Base-by-base conservation (phyloP, 164 flowering plant genomes). In the Stephania japonica region DNA sequence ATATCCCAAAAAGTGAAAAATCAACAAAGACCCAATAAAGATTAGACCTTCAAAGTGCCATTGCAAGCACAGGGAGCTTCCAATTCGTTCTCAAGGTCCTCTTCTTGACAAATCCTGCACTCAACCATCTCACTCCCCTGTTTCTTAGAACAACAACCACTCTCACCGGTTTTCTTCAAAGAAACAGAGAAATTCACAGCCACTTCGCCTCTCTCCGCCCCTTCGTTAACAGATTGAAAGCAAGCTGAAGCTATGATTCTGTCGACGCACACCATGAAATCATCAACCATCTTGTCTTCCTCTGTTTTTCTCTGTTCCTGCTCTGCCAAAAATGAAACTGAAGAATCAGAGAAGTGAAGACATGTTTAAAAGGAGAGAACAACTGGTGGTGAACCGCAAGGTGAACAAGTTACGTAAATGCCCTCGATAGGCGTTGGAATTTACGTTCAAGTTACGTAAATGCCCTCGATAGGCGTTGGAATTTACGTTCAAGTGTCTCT, bases 101-200 rank as follows among this genome's bases (percentile, higher is more conserved):
- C 94, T 70, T 90, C 94, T 68, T 90, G 94, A 72, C 91, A 90
- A 69, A 88, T 90, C 71, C 89, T 84, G 70, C 94, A 90, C 83
- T 90, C 94, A n/a, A 83, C 79, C 78, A 83, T 71, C 66, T 70
- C 77, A 64, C 74, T 75, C 67, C 74, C 75, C 56, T 65, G 65
- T 49, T 71, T 78, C 65, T 77, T 72, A 3, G 79, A 78, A 68
- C 73, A 77, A 32, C 88, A 78, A 68, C 72, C 75, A 32, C 88
- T 73, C 68, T 72, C 82, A 6, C 76, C 81, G 71, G 56, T 65
- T 7, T 59, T 65, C 26, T 61, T 71, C 77, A 50, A 62, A 66
- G 32, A 25, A 43, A 59, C 71, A 73, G 56, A 62, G 38, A 73
- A 63, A 78, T 62, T 63, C 62, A 72, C 71, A 42, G 50, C 38